Evolutionary conservation across 2,329 filamentous ascomycete species (phyloP).

Genomic region (Penicillium sp.): DNA sequence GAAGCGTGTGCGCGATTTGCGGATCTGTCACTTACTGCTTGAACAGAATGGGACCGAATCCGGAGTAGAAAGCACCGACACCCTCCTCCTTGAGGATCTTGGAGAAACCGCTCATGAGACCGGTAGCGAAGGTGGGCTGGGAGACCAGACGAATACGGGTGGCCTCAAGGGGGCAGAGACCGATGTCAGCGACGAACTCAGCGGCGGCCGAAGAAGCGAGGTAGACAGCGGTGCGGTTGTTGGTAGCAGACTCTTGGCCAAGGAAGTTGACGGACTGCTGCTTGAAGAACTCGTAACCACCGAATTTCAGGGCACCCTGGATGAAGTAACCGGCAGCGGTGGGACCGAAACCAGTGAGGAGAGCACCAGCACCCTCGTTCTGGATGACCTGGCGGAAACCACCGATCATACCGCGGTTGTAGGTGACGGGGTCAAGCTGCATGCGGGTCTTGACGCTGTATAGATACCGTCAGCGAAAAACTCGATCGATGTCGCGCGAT

Average conservation of each 20-base stretch:
- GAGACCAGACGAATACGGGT: constrained; percentile 93
- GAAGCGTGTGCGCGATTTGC: background rate
- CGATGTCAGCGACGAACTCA: constrained; percentile 64
- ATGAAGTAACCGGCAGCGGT: constrained; percentile 91
- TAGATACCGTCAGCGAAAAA: constrained; percentile 13
- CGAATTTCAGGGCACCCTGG: constrained; percentile 90
- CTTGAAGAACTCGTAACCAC: constrained; percentile 97
- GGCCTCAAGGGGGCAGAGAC: constrained; percentile 87
- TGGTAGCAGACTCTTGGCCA: constrained; percentile 72
- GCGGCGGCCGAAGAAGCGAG: constrained; percentile 63
- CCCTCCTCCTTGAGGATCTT: constrained; percentile 85
- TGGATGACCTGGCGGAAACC: constrained; percentile 82
- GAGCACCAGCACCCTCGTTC: constrained; percentile 80
- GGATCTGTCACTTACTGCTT: constrained; percentile 63
- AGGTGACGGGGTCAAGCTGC: constrained; percentile 85
- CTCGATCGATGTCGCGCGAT: constrained; percentile 19
- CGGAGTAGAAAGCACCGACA: constrained; percentile 83
- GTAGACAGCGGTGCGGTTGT: constrained; percentile 82
- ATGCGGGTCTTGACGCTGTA: constrained; percentile 91
- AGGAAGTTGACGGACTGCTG: constrained; percentile 79
- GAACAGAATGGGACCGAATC: constrained; percentile 83
- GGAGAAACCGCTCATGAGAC: constrained; percentile 73
- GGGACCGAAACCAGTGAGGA: constrained; percentile 81
- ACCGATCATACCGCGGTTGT: constrained; percentile 84
- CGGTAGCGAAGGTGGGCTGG: constrained; percentile 79